Evolutionary conservation across 805 yeast species (phyloP).

Genomic region (Yamadazyma olivae): DNA sequence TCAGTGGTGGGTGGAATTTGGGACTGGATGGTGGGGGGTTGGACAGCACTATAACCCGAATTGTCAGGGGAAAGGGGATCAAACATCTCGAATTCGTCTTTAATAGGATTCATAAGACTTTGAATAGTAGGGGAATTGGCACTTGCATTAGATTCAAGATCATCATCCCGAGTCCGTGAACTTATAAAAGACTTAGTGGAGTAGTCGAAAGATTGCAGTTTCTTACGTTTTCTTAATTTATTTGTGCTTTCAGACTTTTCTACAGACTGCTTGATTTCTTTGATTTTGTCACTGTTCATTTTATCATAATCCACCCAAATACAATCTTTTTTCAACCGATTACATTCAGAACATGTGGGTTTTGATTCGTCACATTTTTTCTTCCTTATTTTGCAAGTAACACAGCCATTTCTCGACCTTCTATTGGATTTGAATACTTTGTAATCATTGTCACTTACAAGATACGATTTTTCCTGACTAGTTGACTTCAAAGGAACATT

Average conservation of each 20-base stretch:
- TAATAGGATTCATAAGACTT: conserved; percentile 2
- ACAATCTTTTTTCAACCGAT: conserved; percentile 44
- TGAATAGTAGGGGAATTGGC: conserved; percentile 7
- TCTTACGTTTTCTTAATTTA: conserved; percentile 41
- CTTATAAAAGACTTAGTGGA: background rate
- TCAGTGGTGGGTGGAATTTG: background rate
- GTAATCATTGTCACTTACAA: conserved; percentile 2
- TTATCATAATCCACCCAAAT: conserved; percentile 40
- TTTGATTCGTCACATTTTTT: conserved; percentile 52
- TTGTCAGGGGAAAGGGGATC: conserved; percentile 3
- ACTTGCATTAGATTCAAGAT: background rate
- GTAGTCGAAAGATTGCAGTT: background rate
- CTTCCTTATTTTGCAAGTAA: conserved; percentile 66
- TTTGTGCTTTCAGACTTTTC: conserved; percentile 35
- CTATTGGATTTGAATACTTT: conserved; percentile 5
- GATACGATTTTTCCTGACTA: background rate
- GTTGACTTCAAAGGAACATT: background rate
- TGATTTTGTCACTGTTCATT: conserved; percentile 42
- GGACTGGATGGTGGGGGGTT: background rate
- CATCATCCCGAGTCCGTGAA: no score
- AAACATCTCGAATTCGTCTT: conserved; percentile 1
- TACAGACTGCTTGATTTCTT: conserved; percentile 32
- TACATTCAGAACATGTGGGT: conserved; percentile 52
- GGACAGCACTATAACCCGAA: no score
- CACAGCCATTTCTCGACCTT: conserved; percentile 55